Conservation (phyloP, 1,139 yeast genomes). For the Pneumocystis jirovecii region DNA sequence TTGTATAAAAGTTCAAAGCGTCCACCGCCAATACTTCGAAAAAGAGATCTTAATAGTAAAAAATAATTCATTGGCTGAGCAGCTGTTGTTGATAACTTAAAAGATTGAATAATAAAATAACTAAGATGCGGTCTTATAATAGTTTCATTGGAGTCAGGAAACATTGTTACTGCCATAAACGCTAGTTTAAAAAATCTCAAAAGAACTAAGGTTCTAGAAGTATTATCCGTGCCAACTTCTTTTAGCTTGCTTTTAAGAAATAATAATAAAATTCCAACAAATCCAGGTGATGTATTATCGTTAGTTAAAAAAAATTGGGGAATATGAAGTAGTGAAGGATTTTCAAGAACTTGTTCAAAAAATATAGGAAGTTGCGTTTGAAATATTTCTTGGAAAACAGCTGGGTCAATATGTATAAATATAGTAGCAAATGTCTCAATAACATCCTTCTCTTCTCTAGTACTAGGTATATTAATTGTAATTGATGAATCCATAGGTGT, state of each 20-base stretch:
- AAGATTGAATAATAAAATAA: constrained; percentile 62
- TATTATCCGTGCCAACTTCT: constrained; percentile 60
- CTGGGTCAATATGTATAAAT: constrained; percentile 85
- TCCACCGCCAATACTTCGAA: constrained; percentile 93
- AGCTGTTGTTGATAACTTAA: constrained; percentile 71
- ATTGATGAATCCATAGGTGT: constrained; percentile 20
- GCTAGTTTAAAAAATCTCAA: constrained; percentile 78
- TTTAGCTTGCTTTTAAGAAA: constrained; percentile 61
- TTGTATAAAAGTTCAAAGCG: constrained; percentile 82
- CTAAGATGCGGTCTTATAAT: constrained; percentile 80
- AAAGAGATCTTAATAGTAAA: constrained; percentile 71
- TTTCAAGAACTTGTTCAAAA: constrained; percentile 65
- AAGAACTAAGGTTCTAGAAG: constrained; percentile 60
- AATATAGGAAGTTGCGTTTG: constrained; percentile 65
- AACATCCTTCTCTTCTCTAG: constrained; percentile 85
- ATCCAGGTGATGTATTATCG: constrained; percentile 84
- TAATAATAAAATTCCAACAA: constrained; percentile 70
- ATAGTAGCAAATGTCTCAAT: constrained; percentile 94
- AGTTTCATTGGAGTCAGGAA: constrained; percentile 73
- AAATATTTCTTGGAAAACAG: constrained; percentile 86
- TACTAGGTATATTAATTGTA: constrained; percentile 28
- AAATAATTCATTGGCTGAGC: constrained; percentile 86
- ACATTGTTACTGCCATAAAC: constrained; percentile 87
- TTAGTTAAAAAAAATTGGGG: constrained; percentile 91
- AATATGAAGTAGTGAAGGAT: constrained; percentile 75